phyloP scores from a whole-genome alignment of 345 rosid species.

The Eucalyptus pauciflora region DNA sequence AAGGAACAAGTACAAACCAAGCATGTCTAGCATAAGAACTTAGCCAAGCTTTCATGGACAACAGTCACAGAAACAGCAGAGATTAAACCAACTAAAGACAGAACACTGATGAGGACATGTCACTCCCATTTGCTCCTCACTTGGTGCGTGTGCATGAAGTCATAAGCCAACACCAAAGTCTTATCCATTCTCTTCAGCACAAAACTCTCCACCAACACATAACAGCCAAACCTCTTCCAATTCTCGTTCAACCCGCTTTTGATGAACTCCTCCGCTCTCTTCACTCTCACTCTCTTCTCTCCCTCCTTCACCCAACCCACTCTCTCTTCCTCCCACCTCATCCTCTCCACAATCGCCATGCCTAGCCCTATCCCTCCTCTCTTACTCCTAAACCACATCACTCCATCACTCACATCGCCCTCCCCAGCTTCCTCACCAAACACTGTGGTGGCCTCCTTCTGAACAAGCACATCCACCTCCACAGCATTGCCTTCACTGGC shows the following conservation, averaged over 20 bases:
- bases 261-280: conserved; percentile 7
- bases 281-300: background rate
- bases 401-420: conserved; percentile 1
- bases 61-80: background rate
- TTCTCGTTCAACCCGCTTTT: background rate
- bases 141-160: conserved; percentile 32
- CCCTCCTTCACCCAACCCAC: conserved; percentile 30
- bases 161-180: conserved; percentile 25
- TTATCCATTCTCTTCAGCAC: conserved; percentile 51
- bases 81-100: background rate
- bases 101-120: background rate
- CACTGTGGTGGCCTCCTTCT: conserved; percentile 16
- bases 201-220: conserved; percentile 53
- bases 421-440: conserved; percentile 7
- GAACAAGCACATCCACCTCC: conserved; percentile 12
- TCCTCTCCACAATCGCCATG: conserved; percentile 23
- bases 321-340: conserved; percentile 40
- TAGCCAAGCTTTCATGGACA: background rate
- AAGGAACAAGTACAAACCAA: background rate
- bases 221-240: conserved; percentile 46
- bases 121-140: conserved; percentile 25
- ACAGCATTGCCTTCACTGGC: background rate
- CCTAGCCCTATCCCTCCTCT: conserved; percentile 25
- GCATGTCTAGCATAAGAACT: background rate
- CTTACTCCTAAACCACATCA: conserved; percentile 17